Conservation (phyloP, 1,139 yeast species). For the Waltiozyma solani region DNA sequence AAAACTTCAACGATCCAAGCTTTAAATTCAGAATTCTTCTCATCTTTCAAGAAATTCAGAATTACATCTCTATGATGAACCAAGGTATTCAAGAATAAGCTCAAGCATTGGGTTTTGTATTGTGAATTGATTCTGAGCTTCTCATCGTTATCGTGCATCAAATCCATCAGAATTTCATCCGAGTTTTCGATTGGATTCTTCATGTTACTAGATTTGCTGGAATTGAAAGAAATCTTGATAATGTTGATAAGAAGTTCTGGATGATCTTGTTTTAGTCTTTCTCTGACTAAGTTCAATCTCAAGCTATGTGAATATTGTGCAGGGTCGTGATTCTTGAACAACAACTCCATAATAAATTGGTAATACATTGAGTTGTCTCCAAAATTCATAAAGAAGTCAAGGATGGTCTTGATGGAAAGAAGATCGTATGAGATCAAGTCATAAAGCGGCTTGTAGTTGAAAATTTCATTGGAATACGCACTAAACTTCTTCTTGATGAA, state of each 20-base stretch:
- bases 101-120: not conserved
- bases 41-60: not conserved
- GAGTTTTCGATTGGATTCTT: not conserved
- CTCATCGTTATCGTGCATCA: constrained; percentile 3
- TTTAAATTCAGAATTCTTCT: not conserved
- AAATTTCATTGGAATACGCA: constrained; percentile 12
- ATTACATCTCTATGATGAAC: not conserved
- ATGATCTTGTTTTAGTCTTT: constrained; percentile 7
- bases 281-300: constrained; percentile 8
- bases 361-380: constrained; percentile 4
- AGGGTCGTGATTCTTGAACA: constrained; percentile 13
- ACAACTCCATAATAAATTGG: constrained; percentile 20
- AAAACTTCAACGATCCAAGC: not conserved
- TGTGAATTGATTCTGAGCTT: not conserved
- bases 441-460: constrained; percentile 20
- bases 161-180: constrained; percentile 2
- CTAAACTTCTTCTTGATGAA: constrained; percentile 18
- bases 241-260: not conserved
- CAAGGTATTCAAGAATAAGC: not conserved
- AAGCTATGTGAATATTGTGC: not conserved
- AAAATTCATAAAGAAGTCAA: constrained; percentile 21
- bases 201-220: not conserved
- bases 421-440: constrained; percentile 28
- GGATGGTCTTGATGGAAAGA: constrained; percentile 23
- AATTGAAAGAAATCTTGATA: not conserved